Base-by-base conservation (phyloP, 352 stramenopile species). In the Globisporangium irregulare region DNA sequence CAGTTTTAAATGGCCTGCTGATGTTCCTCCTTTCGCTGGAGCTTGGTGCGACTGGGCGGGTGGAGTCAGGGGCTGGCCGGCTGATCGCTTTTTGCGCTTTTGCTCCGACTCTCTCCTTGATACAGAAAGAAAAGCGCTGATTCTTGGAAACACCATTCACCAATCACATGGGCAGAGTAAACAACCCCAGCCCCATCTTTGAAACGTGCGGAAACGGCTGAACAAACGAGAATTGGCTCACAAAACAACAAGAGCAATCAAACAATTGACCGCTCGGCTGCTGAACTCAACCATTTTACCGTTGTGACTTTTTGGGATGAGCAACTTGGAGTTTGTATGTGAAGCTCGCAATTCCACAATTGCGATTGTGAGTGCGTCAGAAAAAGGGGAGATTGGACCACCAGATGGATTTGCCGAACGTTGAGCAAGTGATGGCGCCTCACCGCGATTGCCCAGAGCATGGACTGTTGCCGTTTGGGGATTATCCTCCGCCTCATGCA, bases 341-440 rank as follows among this genome's bases (percentile, higher is more conserved):
- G 18, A 51, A 51, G 6, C 8, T 9, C 15, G 41, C 41, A 50
- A 50, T 50, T 24, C 22, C 18, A 51, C 43, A 51, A 51, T 25
- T 18, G 20, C 4, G 10, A 32, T 32, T 1, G 20, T 12, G 32
- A 24, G n/a, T 8, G 29, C 4, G 8, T 24, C 56, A 62, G 32
- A 62, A n/a, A 50, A 62, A 50, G 32, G 29, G n/a, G 5, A 38
- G 15, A 4, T 9, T 2, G 8, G 12, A 34, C n/a, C 7, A 5
- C 60, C 60, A 66, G 60, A 50, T 66, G 63, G 63, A 56, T 43
- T 62, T 43, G n/a, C 27, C 38, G 36, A 63, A 53, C n/a, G n/a
- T 63, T 63, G 34, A 53, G 36, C 25, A 62, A 25, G 22, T 62
- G 53, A 68, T 68, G 62, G 62, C 62, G 29, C 43, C 43, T 51